phyloP scores from a whole-genome alignment of 2,329 filamentous ascomycete genomes.

The Huntiella abstrusa region DNA sequence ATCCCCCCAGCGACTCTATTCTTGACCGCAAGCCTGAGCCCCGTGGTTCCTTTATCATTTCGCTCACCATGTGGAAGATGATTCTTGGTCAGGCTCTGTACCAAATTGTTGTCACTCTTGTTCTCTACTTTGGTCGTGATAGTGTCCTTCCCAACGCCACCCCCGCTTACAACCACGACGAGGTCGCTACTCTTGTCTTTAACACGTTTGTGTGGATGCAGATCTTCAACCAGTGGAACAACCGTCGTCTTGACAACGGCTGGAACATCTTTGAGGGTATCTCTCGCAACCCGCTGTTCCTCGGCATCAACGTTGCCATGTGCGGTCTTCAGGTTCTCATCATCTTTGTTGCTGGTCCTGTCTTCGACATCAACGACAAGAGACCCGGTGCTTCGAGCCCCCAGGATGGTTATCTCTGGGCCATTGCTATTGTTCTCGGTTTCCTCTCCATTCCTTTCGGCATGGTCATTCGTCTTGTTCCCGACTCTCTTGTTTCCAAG shows the following conservation, averaged over 20 bases:
- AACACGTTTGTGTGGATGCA: slow-evolving; percentile 99
- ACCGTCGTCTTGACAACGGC: slow-evolving; percentile 79
- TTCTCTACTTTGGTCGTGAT: slow-evolving; percentile 53
- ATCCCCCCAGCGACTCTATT: slow-evolving; percentile 68
- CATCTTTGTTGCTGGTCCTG: slow-evolving; percentile 63
- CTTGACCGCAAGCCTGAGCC: slow-evolving; percentile 54
- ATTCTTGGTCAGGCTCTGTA: slow-evolving; percentile 84
- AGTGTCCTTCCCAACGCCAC: slow-evolving; percentile 10
- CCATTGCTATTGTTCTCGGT: slow-evolving; percentile 65
- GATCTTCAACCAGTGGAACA: slow-evolving; percentile 97
- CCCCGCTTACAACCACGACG: slow-evolving; percentile 15
- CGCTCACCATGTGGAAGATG: slow-evolving; percentile 97
- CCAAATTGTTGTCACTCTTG: slow-evolving; percentile 61
- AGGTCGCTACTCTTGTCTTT: slow-evolving; percentile 72
- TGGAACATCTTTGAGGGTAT: slow-evolving; percentile 94
- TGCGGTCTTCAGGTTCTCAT: slow-evolving; percentile 79
- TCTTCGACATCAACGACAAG: slow-evolving; percentile 45
- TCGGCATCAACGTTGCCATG: slow-evolving; percentile 71
- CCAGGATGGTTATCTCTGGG: slow-evolving; percentile 66
- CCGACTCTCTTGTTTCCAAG: slow-evolving; percentile 45
- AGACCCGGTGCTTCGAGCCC: slow-evolving; percentile 18
- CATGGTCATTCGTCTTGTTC: slow-evolving; percentile 61
- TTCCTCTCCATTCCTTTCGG: slow-evolving; percentile 73
- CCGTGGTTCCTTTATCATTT: slow-evolving; percentile 47
- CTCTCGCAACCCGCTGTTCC: slow-evolving; percentile 71